phyloP scores from a whole-genome alignment of 805 yeast genomes.

The Komagataella pastoris region DNA sequence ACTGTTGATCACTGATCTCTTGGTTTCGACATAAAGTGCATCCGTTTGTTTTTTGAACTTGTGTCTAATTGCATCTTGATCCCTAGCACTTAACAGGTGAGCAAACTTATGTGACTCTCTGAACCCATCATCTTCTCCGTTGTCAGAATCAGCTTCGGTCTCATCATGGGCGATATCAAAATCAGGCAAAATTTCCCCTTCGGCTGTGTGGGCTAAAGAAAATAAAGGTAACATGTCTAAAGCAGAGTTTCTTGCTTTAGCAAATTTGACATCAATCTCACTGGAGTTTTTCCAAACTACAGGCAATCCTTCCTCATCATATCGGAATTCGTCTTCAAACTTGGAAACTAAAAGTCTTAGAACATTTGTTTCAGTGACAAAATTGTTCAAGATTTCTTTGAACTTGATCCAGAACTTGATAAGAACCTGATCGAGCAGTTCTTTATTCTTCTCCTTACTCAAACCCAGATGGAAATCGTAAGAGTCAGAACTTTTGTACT shows the following conservation, averaged over 20 bases:
- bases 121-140: conserved; percentile 20
- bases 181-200: conserved; percentile 52
- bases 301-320: conserved; percentile 75
- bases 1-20: conserved; percentile 69
- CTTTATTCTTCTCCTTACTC: conserved; percentile 23
- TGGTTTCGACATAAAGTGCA: conserved; percentile 74
- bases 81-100: conserved; percentile 40
- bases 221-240: conserved; percentile 44
- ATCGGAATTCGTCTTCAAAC: conserved; percentile 75
- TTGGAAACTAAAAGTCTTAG: conserved; percentile 56
- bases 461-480: conserved; percentile 63
- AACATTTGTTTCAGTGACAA: conserved; percentile 52
- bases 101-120: conserved; percentile 28
- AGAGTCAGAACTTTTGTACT: conserved; percentile 12
- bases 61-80: conserved; percentile 39
- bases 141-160: conserved; percentile 13
- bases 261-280: conserved; percentile 59
- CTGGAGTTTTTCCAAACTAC: conserved; percentile 61
- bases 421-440: conserved; percentile 28
- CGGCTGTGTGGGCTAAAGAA: conserved; percentile 37
- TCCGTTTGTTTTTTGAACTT: conserved; percentile 68
- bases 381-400: conserved; percentile 43
- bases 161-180: conserved; percentile 26
- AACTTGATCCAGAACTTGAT: conserved; percentile 55
- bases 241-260: conserved; percentile 45